Evolutionary conservation across 176 grass and related monocot species (phyloP).

Genomic region (Bothriochloa decipiens): DNA sequence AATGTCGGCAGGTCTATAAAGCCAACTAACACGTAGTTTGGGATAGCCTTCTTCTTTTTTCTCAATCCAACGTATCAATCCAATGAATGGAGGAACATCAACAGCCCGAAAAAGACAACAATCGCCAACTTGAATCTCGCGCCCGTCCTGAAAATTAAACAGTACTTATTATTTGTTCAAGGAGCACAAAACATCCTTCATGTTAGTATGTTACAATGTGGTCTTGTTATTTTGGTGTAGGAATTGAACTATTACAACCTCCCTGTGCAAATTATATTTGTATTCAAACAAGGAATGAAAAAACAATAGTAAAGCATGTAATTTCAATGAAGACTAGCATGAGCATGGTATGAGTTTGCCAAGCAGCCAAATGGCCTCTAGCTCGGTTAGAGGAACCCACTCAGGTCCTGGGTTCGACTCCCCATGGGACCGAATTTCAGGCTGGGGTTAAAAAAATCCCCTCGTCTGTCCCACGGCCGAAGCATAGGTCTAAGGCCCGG

Average conservation of each 20-base stretch:
- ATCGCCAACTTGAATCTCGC: constrained; percentile 71
- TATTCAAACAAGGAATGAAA: neutral
- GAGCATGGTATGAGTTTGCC: no score
- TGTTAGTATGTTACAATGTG: neutral
- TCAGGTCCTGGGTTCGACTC: no score
- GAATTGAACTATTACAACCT: neutral
- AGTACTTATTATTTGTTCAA: neutral
- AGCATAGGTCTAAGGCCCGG: no score
- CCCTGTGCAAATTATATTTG: neutral
- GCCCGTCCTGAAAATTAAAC: constrained; percentile 67
- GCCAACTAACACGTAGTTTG: constrained; percentile 76
- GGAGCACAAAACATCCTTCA: neutral
- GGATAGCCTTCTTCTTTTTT: constrained; percentile 56
- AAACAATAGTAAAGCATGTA: neutral
- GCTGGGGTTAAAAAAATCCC: no score
- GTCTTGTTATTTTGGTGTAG: neutral
- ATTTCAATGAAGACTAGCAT: neutral
- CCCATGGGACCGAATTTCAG: no score
- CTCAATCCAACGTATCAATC: constrained; percentile 78
- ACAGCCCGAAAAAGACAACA: constrained; percentile 69
- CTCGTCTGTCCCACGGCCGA: no score
- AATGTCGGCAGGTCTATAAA: constrained; percentile 73
- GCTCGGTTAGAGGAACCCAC: no score
- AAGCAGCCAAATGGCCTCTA: no score
- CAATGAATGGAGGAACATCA: constrained; percentile 72